Percentiles rank a stretch among this genome's conserved stretches.
These are phyloP conservation scores for Naumovozyma baii DNA, from an alignment of 805 yeast genomes.

Conservation along the genomic window DNA sequence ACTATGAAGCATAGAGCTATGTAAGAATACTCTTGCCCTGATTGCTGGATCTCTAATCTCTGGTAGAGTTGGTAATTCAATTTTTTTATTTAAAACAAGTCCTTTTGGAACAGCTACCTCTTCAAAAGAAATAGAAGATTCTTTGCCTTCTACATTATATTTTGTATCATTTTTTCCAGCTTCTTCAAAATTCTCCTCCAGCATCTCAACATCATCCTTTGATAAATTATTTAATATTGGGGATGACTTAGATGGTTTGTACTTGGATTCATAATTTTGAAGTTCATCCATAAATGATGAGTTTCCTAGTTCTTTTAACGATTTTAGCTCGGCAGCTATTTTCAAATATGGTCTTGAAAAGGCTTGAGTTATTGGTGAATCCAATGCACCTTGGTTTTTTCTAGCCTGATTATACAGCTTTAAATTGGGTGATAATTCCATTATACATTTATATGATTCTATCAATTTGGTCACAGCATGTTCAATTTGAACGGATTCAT, in stretches of 20 bases:
- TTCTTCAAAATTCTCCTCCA: constrained; percentile 7
- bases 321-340: constrained; percentile 51
- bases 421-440: constrained; percentile 48
- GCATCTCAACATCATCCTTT: constrained; percentile 11
- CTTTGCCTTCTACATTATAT: too few relatives aligned
- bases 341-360: constrained; percentile 45
- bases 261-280: constrained; percentile 31
- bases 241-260: constrained; percentile 6
- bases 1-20: constrained; percentile 60
- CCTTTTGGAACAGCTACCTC: too few relatives aligned
- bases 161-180: background rate
- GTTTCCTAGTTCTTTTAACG: constrained; percentile 40
- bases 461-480: constrained; percentile 46
- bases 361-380: constrained; percentile 39
- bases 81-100: too few relatives aligned
- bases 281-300: constrained; percentile 51
- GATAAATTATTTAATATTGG: constrained; percentile 17
- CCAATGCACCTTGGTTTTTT: constrained; percentile 23
- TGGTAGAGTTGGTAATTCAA: constrained; percentile 71
- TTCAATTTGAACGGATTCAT: constrained; percentile 34
- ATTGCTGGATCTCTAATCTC: constrained; percentile 49
- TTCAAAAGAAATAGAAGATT: too few relatives aligned
- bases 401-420: constrained; percentile 33
- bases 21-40: constrained; percentile 66
- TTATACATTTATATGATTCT: constrained; percentile 40